A percentile compares a stretch with the other conserved stretches of the same genome.
Evolutionary conservation across 2,329 filamentous ascomycete species (phyloP).

Genomic region (Dactylonectria estremocensis): DNA sequence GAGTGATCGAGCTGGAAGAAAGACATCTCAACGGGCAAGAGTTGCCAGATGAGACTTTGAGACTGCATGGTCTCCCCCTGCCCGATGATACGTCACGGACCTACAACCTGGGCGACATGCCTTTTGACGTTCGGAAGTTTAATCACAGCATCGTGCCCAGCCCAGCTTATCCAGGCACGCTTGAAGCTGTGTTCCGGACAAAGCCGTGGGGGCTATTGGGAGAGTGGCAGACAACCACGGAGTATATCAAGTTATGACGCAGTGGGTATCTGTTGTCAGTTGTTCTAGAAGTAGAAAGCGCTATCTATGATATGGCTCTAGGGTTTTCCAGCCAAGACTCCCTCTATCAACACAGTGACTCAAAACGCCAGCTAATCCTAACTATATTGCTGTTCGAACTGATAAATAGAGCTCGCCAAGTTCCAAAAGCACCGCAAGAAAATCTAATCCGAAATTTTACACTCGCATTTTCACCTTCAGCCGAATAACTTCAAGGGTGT

Average conservation of each 20-base stretch:
- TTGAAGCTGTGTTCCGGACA: slow-evolving; percentile 8
- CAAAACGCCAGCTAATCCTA: background rate
- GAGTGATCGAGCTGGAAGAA: slow-evolving; percentile 20
- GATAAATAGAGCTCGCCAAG: background rate
- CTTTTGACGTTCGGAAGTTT: background rate
- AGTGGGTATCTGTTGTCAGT: background rate
- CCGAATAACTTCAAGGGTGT: too few species aligned
- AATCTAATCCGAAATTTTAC: background rate
- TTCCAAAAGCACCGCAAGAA: background rate
- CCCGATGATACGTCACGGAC: slow-evolving; percentile 7
- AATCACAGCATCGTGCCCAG: slow-evolving; percentile 1
- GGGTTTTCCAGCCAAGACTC: background rate
- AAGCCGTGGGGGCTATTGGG: slow-evolving; percentile 17
- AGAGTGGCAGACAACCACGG: slow-evolving; percentile 11
- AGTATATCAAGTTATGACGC: slow-evolving; percentile 19
- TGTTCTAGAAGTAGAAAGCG: background rate
- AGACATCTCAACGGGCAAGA: slow-evolving; percentile 8
- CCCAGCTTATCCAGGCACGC: slow-evolving; percentile 1
- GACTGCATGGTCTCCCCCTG: slow-evolving; percentile 5
- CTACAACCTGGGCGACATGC: background rate
- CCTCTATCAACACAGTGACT: background rate
- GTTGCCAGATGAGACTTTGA: slow-evolving; percentile 16
- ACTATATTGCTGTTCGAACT: background rate
- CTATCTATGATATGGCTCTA: background rate
- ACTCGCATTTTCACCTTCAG: background rate